Evolutionary conservation across 371 early-diverging fungal species (phyloP).

Genomic region (Mortierella sp.): DNA sequence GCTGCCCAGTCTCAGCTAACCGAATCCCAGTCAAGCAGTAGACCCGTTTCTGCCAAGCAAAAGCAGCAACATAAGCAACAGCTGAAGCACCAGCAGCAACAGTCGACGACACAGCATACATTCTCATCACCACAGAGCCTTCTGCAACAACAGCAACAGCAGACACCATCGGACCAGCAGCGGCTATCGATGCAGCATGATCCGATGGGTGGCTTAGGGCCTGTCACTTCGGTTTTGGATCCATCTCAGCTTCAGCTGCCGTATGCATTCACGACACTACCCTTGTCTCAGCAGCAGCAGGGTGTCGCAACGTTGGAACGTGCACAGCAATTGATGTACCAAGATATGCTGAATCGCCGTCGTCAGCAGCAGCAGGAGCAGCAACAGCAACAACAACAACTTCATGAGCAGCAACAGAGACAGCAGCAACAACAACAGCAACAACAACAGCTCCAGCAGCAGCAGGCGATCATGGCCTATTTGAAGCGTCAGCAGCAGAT

Average conservation of each 20-base stretch:
- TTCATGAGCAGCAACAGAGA: constrained; percentile 28
- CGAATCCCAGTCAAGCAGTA: constrained; percentile 13
- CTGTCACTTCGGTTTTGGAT: constrained; percentile 32
- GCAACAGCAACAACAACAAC: constrained; percentile 32
- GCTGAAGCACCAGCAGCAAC: constrained; percentile 15
- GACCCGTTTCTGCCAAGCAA: constrained; percentile 36
- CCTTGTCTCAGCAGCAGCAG: constrained; percentile 51
- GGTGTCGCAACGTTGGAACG: constrained; percentile 52
- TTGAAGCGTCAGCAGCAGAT: constrained; percentile 52
- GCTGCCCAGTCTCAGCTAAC: constrained; percentile 27
- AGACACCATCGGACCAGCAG: constrained; percentile 20
- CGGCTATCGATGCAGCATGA: constrained; percentile 28
- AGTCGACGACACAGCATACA: constrained; percentile 8
- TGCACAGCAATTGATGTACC: constrained; percentile 53
- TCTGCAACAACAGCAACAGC: constrained; percentile 36
- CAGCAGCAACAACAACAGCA: constrained; percentile 34
- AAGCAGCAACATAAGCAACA: constrained; percentile 37
- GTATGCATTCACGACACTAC: constrained; percentile 50
- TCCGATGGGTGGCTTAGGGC: constrained; percentile 24
- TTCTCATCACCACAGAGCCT: constrained; percentile 42
- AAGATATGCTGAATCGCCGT: constrained; percentile 53
- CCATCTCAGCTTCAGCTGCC: constrained; percentile 49
- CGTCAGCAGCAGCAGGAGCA: constrained; percentile 45
- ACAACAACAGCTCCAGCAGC: constrained; percentile 45
- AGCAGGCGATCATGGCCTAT: constrained; percentile 53